Percentiles rank a stretch among this genome's conserved stretches.
Evolutionary conservation across 2,329 filamentous ascomycete species (phyloP).

Genomic region (Fusarium abutilonis): DNA sequence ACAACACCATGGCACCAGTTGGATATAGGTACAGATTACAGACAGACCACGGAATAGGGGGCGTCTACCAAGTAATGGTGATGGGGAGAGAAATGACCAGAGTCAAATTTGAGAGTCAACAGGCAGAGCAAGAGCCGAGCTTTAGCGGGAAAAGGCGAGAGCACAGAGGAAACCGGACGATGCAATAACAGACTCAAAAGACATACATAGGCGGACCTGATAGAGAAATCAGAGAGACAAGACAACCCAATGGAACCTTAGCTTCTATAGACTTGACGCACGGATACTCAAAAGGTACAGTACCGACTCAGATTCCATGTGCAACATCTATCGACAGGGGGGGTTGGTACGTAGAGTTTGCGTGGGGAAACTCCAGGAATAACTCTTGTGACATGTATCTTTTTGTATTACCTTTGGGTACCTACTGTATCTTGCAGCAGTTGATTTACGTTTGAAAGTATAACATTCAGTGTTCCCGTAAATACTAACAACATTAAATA

Average conservation of each 20-base stretch:
- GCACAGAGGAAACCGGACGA: constrained; percentile 23
- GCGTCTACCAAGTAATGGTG: constrained; percentile 37
- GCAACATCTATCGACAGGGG: constrained; percentile 33
- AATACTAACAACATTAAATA: too few relatives aligned
- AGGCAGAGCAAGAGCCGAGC: constrained; percentile 27
- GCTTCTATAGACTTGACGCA: constrained; percentile 17
- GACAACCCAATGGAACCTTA: not conserved
- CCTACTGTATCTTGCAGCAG: too few relatives aligned
- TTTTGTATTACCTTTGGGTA: constrained; percentile 8
- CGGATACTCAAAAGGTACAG: constrained; percentile 31
- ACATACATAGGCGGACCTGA: constrained; percentile 33
- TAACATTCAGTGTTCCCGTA: too few relatives aligned
- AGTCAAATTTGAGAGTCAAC: constrained; percentile 30
- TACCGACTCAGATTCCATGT: constrained; percentile 43
- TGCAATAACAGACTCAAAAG: constrained; percentile 28
- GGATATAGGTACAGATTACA: too few relatives aligned
- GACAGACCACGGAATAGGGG: not conserved
- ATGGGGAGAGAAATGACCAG: constrained; percentile 10
- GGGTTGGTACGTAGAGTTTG: constrained; percentile 9
- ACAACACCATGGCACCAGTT: constrained; percentile 20
- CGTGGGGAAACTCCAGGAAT: constrained; percentile 38
- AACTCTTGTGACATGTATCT: constrained; percentile 28
- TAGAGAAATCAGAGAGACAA: constrained; percentile 34
- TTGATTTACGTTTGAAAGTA: too few relatives aligned
- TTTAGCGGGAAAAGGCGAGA: constrained; percentile 31